Evolutionary conservation across 2,329 filamentous ascomycete species (phyloP).

Genomic region (Scedosporium minutisporum): DNA sequence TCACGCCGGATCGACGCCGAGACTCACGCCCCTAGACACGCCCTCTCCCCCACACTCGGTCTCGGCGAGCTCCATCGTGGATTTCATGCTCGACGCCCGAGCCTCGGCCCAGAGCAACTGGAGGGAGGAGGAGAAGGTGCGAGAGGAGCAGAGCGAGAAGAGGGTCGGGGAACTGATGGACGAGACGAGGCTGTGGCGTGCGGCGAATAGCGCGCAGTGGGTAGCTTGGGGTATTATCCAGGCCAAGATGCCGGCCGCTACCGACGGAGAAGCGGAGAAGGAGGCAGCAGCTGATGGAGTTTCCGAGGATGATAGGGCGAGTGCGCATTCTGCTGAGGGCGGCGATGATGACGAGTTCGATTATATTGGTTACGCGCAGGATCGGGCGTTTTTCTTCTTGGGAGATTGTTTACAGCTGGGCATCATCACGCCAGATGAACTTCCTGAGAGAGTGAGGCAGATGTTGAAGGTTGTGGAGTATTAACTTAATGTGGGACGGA

Average conservation of each 20-base stretch:
- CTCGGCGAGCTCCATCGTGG: constrained; percentile 44
- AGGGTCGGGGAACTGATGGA: constrained; percentile 62
- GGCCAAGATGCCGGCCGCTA: constrained; percentile 70
- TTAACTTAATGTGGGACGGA: constrained; percentile 23
- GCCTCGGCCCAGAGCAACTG: constrained; percentile 16
- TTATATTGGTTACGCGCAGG: constrained; percentile 84
- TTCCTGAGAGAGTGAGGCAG: constrained; percentile 57
- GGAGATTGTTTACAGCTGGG: constrained; percentile 76
- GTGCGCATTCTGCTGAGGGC: constrained; percentile 15
- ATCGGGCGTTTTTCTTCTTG: constrained; percentile 89
- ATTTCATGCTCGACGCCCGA: constrained; percentile 77
- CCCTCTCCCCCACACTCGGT: constrained; percentile 26
- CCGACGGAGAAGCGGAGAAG: constrained; percentile 40
- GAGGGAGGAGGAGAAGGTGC: constrained; percentile 48
- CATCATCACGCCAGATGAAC: constrained; percentile 62
- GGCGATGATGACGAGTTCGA: constrained; percentile 67
- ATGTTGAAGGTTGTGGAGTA: constrained; percentile 63
- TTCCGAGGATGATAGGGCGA: constrained; percentile 6
- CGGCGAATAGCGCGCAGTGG: constrained; percentile 84
- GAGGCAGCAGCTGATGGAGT: constrained; percentile 14
- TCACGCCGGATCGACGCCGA: constrained; percentile 41
- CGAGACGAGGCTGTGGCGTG: constrained; percentile 76
- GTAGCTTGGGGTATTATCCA: constrained; percentile 95
- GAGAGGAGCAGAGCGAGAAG: constrained; percentile 55
- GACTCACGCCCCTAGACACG: constrained; percentile 35